Evolutionary conservation across 2,329 filamentous ascomycete genomes (phyloP).

Genomic region (Clonostachys rosea): DNA sequence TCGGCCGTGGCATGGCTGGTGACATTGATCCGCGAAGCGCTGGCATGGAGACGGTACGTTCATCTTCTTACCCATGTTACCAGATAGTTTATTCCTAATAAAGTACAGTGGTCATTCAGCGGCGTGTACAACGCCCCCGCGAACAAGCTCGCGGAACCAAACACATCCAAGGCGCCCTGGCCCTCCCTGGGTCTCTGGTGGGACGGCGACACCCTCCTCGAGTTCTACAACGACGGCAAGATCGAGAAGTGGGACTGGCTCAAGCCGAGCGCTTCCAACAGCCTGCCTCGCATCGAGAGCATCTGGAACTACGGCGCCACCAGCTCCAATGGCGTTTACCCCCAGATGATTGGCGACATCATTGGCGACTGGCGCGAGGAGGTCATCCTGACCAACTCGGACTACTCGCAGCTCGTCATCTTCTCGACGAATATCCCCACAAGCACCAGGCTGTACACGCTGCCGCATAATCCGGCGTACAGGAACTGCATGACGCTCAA

Average conservation of each 20-base stretch:
- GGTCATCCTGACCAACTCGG: slow-evolving; percentile 8
- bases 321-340: slow-evolving; percentile 3
- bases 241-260: slow-evolving; percentile 7
- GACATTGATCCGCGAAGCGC: slow-evolving; percentile 11
- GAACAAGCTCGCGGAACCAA: slow-evolving; percentile 4
- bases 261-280: neutral
- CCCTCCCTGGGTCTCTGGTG: slow-evolving; percentile 3
- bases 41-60: slow-evolving; percentile 7
- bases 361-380: slow-evolving; percentile 14
- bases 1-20: slow-evolving; percentile 10
- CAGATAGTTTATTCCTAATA: too few species aligned
- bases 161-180: neutral
- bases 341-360: slow-evolving; percentile 10
- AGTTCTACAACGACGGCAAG: slow-evolving; percentile 8
- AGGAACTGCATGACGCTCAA: slow-evolving; percentile 14
- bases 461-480: slow-evolving; percentile 15
- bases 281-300: neutral
- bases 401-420: slow-evolving; percentile 10
- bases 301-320: slow-evolving; percentile 6
- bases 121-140: slow-evolving; percentile 10
- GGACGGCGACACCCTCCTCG: slow-evolving; percentile 7
- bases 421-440: slow-evolving; percentile 11
- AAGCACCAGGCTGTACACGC: slow-evolving; percentile 11
- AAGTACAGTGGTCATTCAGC: slow-evolving; percentile 7
- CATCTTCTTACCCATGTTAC: too few species aligned